Base-by-base conservation (phyloP, 2,329 filamentous ascomycete genomes). In the Stagonosporopsis cucurbitacearum region DNA sequence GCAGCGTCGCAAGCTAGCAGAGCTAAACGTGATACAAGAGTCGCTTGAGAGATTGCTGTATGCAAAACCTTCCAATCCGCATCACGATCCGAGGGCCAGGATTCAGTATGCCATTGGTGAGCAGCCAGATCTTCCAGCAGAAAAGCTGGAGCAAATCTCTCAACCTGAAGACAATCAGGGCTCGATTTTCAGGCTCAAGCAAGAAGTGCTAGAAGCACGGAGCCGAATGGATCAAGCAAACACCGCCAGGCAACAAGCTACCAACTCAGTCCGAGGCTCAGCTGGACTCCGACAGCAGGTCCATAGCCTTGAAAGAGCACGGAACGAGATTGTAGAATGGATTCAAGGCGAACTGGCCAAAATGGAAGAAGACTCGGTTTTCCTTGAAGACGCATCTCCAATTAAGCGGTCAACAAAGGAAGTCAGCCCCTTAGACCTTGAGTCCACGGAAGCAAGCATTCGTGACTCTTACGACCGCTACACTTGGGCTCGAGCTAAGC, bases 311-410 rank as follows among this genome's bases (percentile, higher is more conserved):
- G 72, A 78, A 46, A 69, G 70, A 33, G 81, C 79, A 12, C 75
- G 80, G 40, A 75, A 82, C 54, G 80, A 81, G 55, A 69, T 84
- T 39, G 75, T 82, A 5, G 72, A 77, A 40, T 84, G 81, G 81
- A 75, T 83, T 6, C 81, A 84, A 62, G 75, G 76, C 36, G 80
- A 81, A 39, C 62, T 84, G 41, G 72, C 77, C 17, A 78, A 77
- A 59, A 61, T 78, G 57, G 68, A 71, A 32, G 75, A 77, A 57
- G 72, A 76, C 20, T 71, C 67, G 2, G 63, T 71, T 1, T 68
- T 73, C 11, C 60, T 73, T 5, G 73, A 75, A 46, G 67, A 74
- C 55, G 64, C 67, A 9, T 74, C 70, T 2, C 71, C 71, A 2
- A 57, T 72, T 42, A 73, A 75, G 40, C 66, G 65, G 12, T 43